Evolutionary conservation across 2,329 filamentous ascomycete species (phyloP), one percentile per base, ranked within the genome.

Genomic region (Aspergillus novoparasiticus): DNA sequence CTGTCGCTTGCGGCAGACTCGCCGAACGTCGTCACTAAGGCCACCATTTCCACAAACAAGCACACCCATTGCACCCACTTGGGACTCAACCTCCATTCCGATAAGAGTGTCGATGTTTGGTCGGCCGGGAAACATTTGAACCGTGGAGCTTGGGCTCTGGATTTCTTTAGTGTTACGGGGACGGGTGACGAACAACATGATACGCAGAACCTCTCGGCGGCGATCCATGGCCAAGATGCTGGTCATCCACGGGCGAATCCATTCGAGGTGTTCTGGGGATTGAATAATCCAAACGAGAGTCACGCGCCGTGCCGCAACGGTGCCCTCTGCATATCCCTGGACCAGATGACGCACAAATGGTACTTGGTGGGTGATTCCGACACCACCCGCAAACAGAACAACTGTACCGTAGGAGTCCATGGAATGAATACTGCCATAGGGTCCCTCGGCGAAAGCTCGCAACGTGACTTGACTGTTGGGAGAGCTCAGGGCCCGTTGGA

Each of bases 341-440:
- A 94, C 85, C 5, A 94, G 82, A 58, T 95, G 90, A 60, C 89
- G 89, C 10, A 97, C 86, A 76, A 96, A 96, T 39, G 93, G 92
- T 34, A 98, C 87, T 76, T 96, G 93, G 77, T 98, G 94, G 1
- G 94, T 97, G 79, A 99, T 98, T 66, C 95, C 95, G 6, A 95
- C 93, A 62, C 94, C 92, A 61, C 93, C 94, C 14, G 94, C 94
- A 74, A 97, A 93, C 61, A 99, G 89, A 66, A 99, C 87, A 51
- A 90, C 89, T 50, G 96, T 95, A 45, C 95, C 94, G 78, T 97
- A 98, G 9, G 94, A 97, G 78, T 93, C 89, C 67, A 98, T 89
- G 64, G 88, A 89, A 78, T 97, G 90, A 74, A 93, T 90, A 48
- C 89, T 90, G 5, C 88, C 90, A 75, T 98, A 98, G 0, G 95